These are phyloP conservation scores for Diplodia intermedia DNA, from an alignment of 2,329 filamentous ascomycete species.

Conservation along the genomic window DNA sequence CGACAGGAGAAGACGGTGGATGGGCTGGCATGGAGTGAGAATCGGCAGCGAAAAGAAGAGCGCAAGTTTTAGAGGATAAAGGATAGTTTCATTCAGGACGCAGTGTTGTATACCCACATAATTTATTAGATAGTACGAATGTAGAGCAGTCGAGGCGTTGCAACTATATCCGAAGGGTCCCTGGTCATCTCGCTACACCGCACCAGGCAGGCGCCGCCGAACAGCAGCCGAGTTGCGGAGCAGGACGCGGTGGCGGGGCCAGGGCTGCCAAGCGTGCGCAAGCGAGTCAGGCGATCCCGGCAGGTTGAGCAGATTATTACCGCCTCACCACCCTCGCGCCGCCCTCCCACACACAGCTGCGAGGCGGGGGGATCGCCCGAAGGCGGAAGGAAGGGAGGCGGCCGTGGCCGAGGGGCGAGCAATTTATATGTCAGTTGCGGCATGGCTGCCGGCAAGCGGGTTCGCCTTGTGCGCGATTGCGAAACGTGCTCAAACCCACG, in stretches of 20 bases:
- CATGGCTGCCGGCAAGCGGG: not conserved
- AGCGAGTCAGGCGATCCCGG: slow-evolving; percentile 15
- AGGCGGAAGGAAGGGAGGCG: not conserved
- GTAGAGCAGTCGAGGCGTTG: slow-evolving; percentile 11
- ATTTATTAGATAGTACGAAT: not conserved
- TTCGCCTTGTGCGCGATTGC: not conserved
- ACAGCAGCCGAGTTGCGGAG: slow-evolving; percentile 24
- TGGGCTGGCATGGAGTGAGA: not conserved
- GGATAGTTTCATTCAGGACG: not conserved
- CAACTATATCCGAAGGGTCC: not conserved
- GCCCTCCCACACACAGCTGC: not conserved
- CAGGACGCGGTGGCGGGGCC: slow-evolving; percentile 4
- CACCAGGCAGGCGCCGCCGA: slow-evolving; percentile 12
- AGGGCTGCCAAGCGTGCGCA: slow-evolving; percentile 2
- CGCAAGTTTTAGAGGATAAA: not conserved
- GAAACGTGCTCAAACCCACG: slow-evolving; percentile 28
- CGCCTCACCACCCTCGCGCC: not conserved
- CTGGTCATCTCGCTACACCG: slow-evolving; percentile 25
- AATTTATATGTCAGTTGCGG: slow-evolving; percentile 13
- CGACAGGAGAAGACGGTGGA: not conserved
- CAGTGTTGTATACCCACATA: slow-evolving; percentile 14
- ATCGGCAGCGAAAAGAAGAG: not conserved
- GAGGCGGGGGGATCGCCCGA: slow-evolving; percentile 1
- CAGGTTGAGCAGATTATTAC: slow-evolving; percentile 23
- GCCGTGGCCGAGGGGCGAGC: not conserved